Base-by-base conservation (phyloP, 2,329 filamentous ascomycete species). In the Magnaporthiopsis incrustans region DNA sequence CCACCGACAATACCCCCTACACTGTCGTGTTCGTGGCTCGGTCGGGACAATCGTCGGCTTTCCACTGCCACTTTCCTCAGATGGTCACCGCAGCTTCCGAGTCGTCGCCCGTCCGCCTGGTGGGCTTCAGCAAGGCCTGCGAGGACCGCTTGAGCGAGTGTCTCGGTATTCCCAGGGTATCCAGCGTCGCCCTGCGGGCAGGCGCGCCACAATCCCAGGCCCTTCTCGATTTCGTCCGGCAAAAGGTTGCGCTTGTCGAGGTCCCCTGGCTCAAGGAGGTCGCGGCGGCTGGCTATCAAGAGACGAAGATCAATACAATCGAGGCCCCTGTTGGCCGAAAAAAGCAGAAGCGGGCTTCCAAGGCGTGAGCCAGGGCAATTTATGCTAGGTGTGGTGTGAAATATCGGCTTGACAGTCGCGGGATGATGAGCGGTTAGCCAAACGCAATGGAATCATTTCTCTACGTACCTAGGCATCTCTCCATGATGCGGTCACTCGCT, bases 91-190 rank as follows among this genome's bases (percentile, higher is more conserved):
- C 71, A n/a, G 71, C 85, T 22, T 84, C 84, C 1, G 77, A 75
- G 33, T 73, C 74, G 6, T 68, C 75, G 60, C 74, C 79, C 3
- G 84, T 82, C 12, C 81, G 83, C 27, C 78, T 91, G 2, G 79
- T 92, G 2, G 82, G 85, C 1, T 81, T 91, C 60, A 86, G 87
- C 0, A 85, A 82, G 63, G 75, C 81, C 0, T 84, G 81, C 61
- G 87, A 88, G 59, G 77, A 83, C 22, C 80, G 81, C 15, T 74
- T 92, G 22, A 83, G 83, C 60, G 73, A 76, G 35, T 79, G 79
- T 26, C 77, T 91, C 4, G 83, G 83, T 2, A 78, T 91, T 12
- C 85, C 86, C 0, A 81, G 87, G 44, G 86, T 86, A 0, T 89
- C 87, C 1, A 85, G 86, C 27, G 76, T 92, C 38, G 89, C 82